Evolutionary conservation across 2,329 filamentous ascomycete species (phyloP), one percentile per base, ranked within the genome.

Genomic region (Ophiostoma montium): DNA sequence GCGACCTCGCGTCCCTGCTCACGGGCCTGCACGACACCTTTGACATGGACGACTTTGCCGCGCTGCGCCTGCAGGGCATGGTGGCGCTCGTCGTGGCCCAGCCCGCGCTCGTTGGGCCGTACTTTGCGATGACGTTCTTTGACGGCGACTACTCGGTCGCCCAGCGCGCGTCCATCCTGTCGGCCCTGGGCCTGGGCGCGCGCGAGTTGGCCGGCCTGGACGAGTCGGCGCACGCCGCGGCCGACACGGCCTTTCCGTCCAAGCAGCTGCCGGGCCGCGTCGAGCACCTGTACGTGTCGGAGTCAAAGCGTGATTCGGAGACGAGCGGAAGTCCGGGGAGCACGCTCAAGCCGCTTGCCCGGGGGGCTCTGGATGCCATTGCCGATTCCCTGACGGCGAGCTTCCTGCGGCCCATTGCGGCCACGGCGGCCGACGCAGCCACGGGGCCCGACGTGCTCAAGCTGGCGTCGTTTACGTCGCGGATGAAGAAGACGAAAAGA

Each of bases 71-170:
- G 3, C 83, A 94, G 62, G 80, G 82, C 13, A 82, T 98, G 69
- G 80, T 95, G 41, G 84, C 89, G 0, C 66, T 95, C 8, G 69
- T 95, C 0, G 72, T 92, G 2, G 81, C 86, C 0, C 78, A 85
- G 55, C 86, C 92, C 0, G 68, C 76, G 45, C 72, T 76, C 47
- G 86, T 95, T 76, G 89, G 80, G 0, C 84, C 79, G 13, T 94
- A 86, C 83, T 86, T 94, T 51, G 80, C 84, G 3, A 79, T 81
- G 50, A 83, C 84, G 0, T 94, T 92, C 61, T 96, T 95, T 61
- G 82, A 87, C 38, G 89, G 89, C 15, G 92, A 98, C 61, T 89
- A 92, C 63, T 95, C 89, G 0, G 69, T 96, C 35, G 77, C 82
- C 0, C 90, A 96, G 62, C 76, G 92, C 35, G 85, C 84, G 8